Percentiles rank a stretch among this genome's conserved stretches.
phyloP scores from a whole-genome alignment of 139 green algal genomes.

The Chlorella vulgaris region DNA sequence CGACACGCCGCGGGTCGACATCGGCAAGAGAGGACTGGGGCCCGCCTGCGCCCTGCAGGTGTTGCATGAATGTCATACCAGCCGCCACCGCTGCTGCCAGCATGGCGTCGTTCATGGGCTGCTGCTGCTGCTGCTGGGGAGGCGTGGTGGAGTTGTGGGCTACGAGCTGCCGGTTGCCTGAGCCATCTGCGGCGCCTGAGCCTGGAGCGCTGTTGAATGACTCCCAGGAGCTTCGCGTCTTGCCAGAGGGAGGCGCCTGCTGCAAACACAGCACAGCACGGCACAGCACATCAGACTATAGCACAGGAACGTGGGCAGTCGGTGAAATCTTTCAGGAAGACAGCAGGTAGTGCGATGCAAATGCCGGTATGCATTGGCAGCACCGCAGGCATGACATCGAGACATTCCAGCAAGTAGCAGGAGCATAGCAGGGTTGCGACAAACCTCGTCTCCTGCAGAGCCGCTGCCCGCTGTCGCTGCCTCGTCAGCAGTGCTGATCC shows the following conservation, averaged over 20 bases:
- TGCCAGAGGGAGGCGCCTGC: background rate
- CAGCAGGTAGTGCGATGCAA: background rate
- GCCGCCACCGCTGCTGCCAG: slow-evolving; percentile 15
- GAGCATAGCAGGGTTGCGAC: too few relatives aligned
- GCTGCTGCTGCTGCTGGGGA: background rate
- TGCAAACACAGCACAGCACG: background rate
- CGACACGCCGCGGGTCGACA: slow-evolving; percentile 2
- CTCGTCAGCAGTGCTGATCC: too few relatives aligned
- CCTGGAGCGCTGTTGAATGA: background rate
- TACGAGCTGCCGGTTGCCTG: background rate
- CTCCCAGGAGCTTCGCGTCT: slow-evolving; percentile 14
- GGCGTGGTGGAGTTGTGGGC: background rate
- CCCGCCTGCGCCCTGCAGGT: slow-evolving; percentile 2
- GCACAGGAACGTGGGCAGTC: background rate
- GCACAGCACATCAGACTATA: background rate
- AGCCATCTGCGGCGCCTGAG: background rate
- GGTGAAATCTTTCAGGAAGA: background rate
- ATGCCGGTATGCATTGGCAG: background rate
- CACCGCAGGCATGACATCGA: too few relatives aligned
- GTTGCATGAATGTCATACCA: slow-evolving; percentile 18
- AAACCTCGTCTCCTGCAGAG: too few relatives aligned
- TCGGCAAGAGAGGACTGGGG: background rate
- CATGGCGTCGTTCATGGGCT: slow-evolving; percentile 10
- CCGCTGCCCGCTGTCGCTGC: too few relatives aligned
- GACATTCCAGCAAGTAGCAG: too few relatives aligned